Conservation (phyloP, 441 rosid genomes). For the Syzygium syzygioides region DNA sequence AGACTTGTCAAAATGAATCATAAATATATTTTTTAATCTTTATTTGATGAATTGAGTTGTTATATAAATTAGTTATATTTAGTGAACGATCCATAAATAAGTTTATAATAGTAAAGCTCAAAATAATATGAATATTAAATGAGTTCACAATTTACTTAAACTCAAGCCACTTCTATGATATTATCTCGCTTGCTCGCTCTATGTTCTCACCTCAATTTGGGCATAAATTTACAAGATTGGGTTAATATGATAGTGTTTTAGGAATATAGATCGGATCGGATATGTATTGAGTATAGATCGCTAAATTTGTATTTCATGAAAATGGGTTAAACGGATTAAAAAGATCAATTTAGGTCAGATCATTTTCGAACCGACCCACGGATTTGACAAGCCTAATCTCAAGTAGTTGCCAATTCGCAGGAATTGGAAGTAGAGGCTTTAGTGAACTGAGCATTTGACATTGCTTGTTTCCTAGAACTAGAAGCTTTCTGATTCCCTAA, state of each 20-base stretch:
- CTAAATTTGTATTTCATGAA: neutral
- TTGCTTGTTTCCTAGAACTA: neutral
- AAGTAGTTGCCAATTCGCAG: neutral
- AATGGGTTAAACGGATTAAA: neutral
- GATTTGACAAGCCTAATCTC: rapidly evolving
- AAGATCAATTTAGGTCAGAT: neutral
- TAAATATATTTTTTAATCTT: too few relatives aligned
- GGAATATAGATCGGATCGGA: neutral
- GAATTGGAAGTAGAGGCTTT: neutral
- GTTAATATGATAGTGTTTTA: neutral
- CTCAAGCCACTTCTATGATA: too few relatives aligned
- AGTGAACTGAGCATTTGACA: neutral
- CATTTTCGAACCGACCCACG: rapidly evolving
- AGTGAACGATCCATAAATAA: too few relatives aligned
- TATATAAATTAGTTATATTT: too few relatives aligned
- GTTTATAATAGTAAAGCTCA: too few relatives aligned
- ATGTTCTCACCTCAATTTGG: neutral
- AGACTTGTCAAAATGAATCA: rapidly evolving
- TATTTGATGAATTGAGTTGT: too few relatives aligned
- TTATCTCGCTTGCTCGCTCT: neutral
- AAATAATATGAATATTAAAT: too few relatives aligned
- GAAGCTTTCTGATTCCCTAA: neutral
- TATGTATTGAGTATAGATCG: neutral
- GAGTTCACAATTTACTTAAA: too few relatives aligned
- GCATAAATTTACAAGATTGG: neutral